These are phyloP conservation scores for Aspergillus nanangensis DNA, from an alignment of 495 filamentous ascomycete genomes.

Conservation along the genomic window DNA sequence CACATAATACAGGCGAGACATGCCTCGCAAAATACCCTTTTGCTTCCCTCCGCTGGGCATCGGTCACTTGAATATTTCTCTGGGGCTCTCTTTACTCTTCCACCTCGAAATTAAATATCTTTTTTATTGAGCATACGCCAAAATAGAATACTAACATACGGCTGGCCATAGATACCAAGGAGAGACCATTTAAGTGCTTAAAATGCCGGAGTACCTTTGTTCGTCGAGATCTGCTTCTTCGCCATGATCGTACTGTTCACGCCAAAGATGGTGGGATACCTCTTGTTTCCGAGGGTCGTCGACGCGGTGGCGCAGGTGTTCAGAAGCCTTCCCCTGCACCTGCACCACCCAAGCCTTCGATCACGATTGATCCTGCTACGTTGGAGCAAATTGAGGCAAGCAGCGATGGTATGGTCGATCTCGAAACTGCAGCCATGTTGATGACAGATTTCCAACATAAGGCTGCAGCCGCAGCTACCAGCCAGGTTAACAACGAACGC, in stretches of 20 bases:
- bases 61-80: not conserved
- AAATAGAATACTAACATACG: conserved; percentile 9
- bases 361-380: conserved; percentile 80
- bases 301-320: conserved; percentile 60
- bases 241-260: conserved; percentile 97
- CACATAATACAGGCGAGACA: no score
- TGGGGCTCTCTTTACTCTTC: not conserved
- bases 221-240: conserved; percentile 88
- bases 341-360: conserved; percentile 72
- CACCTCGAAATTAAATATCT: not conserved
- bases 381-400: conserved; percentile 93
- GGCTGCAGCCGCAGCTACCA: conserved; percentile 78
- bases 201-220: conserved; percentile 99
- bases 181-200: conserved; percentile 95
- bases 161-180: conserved; percentile 77
- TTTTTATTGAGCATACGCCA: not conserved
- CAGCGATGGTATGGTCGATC: conserved; percentile 92
- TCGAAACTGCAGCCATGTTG: conserved; percentile 98
- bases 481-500: conserved; percentile 65
- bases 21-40: no score
- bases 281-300: conserved; percentile 90
- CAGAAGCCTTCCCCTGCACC: conserved; percentile 62
- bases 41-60: not conserved
- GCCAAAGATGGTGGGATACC: conserved; percentile 97
- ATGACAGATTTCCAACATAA: conserved; percentile 99